phyloP scores from a whole-genome alignment of 75 land plant species.

The Cryptomeria japonica region DNA sequence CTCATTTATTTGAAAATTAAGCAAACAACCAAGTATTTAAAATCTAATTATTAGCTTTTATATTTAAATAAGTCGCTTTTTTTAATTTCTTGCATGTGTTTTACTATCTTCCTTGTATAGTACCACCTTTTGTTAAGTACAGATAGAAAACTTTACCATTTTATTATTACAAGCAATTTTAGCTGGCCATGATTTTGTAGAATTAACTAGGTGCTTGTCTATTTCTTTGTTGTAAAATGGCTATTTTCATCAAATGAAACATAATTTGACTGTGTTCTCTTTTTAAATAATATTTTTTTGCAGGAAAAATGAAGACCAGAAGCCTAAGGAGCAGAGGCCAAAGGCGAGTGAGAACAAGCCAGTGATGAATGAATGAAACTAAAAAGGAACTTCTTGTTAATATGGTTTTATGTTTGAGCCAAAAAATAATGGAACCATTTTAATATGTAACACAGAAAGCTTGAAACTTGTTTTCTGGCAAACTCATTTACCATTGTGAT shows the following conservation, averaged over 20 bases:
- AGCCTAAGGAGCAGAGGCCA: constrained; percentile 83
- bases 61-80: neutral
- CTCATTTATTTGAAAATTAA: neutral
- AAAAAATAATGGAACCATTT: neutral
- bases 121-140: neutral
- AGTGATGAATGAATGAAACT: constrained; percentile 82
- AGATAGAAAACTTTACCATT: neutral
- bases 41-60: neutral
- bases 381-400: neutral
- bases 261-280: neutral
- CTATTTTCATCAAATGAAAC: neutral
- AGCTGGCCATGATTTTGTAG: neutral
- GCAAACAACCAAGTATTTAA: neutral
- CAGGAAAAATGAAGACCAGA: constrained; percentile 85
- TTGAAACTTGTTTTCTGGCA: neutral
- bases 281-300: neutral
- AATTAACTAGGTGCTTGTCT: neutral
- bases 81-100: neutral
- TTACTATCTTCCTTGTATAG: neutral
- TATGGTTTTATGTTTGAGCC: neutral
- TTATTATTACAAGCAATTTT: neutral
- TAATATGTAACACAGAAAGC: neutral
- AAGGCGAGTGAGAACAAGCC: constrained; percentile 98
- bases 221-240: neutral
- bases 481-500: neutral